Base-by-base conservation (phyloP, 1,284 basidiomycete species). In the Puccinia triticina region DNA sequence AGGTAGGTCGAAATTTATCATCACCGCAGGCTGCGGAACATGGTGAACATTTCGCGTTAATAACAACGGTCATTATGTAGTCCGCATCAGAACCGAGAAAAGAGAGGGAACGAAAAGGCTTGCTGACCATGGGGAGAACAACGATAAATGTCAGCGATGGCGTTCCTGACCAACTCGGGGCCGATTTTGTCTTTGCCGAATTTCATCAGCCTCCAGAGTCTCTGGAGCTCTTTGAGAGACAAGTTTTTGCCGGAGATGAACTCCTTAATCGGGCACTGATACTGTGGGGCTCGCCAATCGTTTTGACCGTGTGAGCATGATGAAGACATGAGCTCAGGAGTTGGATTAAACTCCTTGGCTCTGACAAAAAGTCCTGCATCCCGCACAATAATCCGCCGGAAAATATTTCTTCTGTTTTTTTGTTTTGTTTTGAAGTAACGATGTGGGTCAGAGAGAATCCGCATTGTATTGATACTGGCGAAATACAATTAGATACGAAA, bases 311-410 rank as follows among this genome's bases (percentile, higher is more conserved):
- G 21, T 0, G 53, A 57, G 3, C 29, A 53, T 34, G 43, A 53
- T 11, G 50, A 26, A 55, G 59, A n/a, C 10, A 21, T 16, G n/a
- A n/a, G 32, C 11, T 21, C 46, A 53, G 77, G 37, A 18, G 37
- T 73, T 37, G 64, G 66, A 48, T 43, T 69, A 23, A 73, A 73
- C 46, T 73, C 69, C 59, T 80, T 72, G 26, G 78, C 78, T 73
- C 78, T 80, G 48, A 80, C 69, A 48, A 80, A 80, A 12, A 80
- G 67, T 59, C 78, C 78, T 14, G 78, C 78, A 50, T 80, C 78
- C n/a, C 69, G 50, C 14, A 80, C 55, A 32, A 80, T 80, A 29
- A 80, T 73, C 48, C 78, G 34, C 23, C 78, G 53, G 50, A 80
- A 80, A 18, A 80, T 46, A 48, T 80, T 80, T 12, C 78, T 32